phyloP scores from a whole-genome alignment of 495 filamentous ascomycete species.

The Beverwykella pulmonaria region DNA sequence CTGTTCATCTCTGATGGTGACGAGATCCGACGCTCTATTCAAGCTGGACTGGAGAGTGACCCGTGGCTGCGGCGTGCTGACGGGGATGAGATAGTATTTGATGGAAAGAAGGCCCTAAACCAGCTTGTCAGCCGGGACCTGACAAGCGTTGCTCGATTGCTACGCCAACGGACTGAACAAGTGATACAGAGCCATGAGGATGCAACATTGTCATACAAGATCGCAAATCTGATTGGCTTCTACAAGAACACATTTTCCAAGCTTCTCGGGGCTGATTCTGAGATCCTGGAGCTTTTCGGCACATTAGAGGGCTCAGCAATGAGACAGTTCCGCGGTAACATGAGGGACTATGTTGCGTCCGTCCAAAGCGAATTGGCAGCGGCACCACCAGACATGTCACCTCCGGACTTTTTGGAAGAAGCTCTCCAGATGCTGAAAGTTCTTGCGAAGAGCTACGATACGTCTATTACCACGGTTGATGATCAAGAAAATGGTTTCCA shows the following conservation, averaged over 20 bases:
- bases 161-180: conserved; percentile 84
- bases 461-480: conserved; percentile 66
- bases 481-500: conserved; percentile 64
- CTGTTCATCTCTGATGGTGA: conserved; percentile 92
- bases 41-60: conserved; percentile 82
- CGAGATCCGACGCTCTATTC: conserved; percentile 82
- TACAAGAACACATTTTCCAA: conserved; percentile 83
- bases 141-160: conserved; percentile 70
- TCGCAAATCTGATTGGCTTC: conserved; percentile 84
- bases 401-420: conserved; percentile 83
- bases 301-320: conserved; percentile 76
- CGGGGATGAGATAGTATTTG: conserved; percentile 65
- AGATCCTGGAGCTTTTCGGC: conserved; percentile 68
- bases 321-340: conserved; percentile 76
- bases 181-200: conserved; percentile 92
- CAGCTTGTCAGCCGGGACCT: conserved; percentile 87
- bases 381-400: conserved; percentile 69
- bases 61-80: conserved; percentile 68
- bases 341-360: conserved; percentile 73
- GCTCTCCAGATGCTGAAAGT: conserved; percentile 72
- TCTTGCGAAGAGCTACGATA: conserved; percentile 81
- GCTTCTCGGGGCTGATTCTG: conserved; percentile 70
- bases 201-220: conserved; percentile 81
- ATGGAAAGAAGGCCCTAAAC: conserved; percentile 80
- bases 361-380: conserved; percentile 69